Conservation (phyloP, 1,284 basidiomycete species). For the Malassezia brasiliensis region DNA sequence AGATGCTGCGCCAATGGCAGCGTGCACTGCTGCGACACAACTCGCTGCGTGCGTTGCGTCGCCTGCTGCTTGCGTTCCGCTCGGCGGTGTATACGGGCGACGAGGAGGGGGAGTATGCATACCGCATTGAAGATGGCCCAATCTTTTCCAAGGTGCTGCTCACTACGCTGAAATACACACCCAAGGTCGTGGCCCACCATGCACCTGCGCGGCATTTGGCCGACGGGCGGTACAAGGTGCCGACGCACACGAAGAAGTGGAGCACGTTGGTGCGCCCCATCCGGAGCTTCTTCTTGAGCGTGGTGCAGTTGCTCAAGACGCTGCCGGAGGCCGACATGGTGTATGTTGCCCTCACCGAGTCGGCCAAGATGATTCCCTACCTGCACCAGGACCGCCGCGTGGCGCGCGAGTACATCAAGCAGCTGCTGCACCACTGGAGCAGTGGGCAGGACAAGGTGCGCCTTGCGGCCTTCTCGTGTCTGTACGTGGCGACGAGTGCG, state of each 20-base stretch:
- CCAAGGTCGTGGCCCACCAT: constrained; percentile 76
- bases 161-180: constrained; percentile 80
- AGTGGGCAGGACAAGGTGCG: constrained; percentile 69
- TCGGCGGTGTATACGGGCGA: constrained; percentile 37
- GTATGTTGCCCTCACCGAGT: constrained; percentile 52
- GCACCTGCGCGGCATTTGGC: constrained; percentile 64
- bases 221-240: constrained; percentile 50
- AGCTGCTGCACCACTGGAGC: constrained; percentile 55
- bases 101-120: constrained; percentile 23
- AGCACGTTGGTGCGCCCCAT: constrained; percentile 74
- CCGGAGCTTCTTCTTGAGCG: constrained; percentile 54
- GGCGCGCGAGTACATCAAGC: constrained; percentile 37
- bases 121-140: constrained; percentile 39
- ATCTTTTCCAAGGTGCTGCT: constrained; percentile 78
- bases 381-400: constrained; percentile 34
- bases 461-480: constrained; percentile 76
- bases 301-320: constrained; percentile 37
- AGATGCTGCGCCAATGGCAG: constrained; percentile 73
- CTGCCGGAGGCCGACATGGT: constrained; percentile 51
- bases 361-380: constrained; percentile 43
- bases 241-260: constrained; percentile 48
- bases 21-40: constrained; percentile 77
- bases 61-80: constrained; percentile 56
- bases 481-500: constrained; percentile 62
- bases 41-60: constrained; percentile 73